Conservation (phyloP, 345 rosid species). For the Rhizophora mangle region DNA sequence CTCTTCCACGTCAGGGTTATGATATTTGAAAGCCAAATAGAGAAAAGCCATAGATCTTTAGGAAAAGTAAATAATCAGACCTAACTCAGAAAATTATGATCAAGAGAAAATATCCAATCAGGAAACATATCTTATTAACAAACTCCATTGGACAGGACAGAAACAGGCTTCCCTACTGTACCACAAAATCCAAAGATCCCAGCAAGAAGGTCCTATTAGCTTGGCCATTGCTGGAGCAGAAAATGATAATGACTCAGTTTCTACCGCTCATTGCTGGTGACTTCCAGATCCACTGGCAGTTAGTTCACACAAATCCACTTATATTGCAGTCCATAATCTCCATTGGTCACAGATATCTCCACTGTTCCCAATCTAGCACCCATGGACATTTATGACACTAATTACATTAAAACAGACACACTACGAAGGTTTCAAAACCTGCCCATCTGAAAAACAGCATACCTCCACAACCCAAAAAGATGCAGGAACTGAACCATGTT, state of each 20-base stretch:
- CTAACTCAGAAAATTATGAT: slow-evolving; percentile 29
- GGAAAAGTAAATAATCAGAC: slow-evolving; percentile 29
- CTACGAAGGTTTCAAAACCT: slow-evolving; percentile 57
- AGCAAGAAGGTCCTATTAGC: slow-evolving; percentile 57
- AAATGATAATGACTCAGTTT: slow-evolving; percentile 46
- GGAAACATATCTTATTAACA: slow-evolving; percentile 22
- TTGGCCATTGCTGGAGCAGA: slow-evolving; percentile 48
- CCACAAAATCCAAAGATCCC: slow-evolving; percentile 60
- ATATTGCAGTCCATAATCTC: slow-evolving; percentile 71
- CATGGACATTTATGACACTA: slow-evolving; percentile 57
- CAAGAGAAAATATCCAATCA: slow-evolving; percentile 22
- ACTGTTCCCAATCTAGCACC: slow-evolving; percentile 82
- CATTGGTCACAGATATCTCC: slow-evolving; percentile 20
- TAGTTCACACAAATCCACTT: slow-evolving; percentile 66
- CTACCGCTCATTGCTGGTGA: slow-evolving; percentile 59
- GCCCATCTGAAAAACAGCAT: slow-evolving; percentile 80
- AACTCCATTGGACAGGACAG: slow-evolving; percentile 41
- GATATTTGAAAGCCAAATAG: slow-evolving; percentile 38
- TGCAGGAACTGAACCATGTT: slow-evolving; percentile 75
- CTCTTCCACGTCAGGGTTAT: slow-evolving; percentile 78
- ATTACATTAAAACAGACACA: slow-evolving; percentile 49
- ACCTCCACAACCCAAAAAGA: slow-evolving; percentile 83
- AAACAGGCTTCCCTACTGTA: slow-evolving; percentile 59
- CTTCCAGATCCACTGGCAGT: slow-evolving; percentile 67
- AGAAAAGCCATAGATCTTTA: slow-evolving; percentile 44